A percentile compares a stretch with the other conserved stretches of the same genome.
Conservation (phyloP, 73 alveolate genomes). For the Paramecium caudatum region DNA sequence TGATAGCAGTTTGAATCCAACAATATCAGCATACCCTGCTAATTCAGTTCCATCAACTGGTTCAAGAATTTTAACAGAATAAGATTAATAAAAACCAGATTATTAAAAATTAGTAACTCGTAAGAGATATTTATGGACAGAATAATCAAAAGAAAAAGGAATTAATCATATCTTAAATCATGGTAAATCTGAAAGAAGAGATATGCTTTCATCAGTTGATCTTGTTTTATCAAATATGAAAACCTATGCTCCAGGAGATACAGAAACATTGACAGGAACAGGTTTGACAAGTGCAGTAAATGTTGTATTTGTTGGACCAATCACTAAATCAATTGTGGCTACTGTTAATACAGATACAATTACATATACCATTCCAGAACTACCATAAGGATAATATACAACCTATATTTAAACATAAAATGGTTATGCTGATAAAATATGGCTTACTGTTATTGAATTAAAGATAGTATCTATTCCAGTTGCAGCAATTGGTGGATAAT, state of each 20-base stretch:
- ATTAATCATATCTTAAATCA: not conserved
- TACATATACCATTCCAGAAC: constrained; percentile 15
- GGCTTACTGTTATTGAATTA: constrained; percentile 15
- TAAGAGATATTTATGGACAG: constrained; percentile 27
- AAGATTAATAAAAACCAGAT: not conserved
- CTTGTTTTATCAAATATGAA: not conserved
- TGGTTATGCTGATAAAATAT: constrained; percentile 53
- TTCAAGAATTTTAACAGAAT: constrained; percentile 25
- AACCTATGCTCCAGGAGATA: not conserved
- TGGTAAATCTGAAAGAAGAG: constrained; percentile 53
- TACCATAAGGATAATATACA: constrained; percentile 3
- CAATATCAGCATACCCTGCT: not conserved
- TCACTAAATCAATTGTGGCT: not conserved
- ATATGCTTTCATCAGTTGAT: not conserved
- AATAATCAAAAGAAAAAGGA: not conserved
- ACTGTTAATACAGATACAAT: not conserved
- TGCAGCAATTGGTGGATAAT: constrained; percentile 23
- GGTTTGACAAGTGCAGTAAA: not conserved
- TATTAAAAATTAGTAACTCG: not conserved
- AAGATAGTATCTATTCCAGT: not conserved
- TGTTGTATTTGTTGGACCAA: not conserved
- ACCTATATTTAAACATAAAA: not conserved
- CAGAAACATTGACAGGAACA: constrained; percentile 32
- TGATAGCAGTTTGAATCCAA: not conserved
- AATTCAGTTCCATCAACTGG: not conserved